These are phyloP conservation scores for Acacia melanoxylon DNA, from an alignment of 306 rosid genomes.

Conservation along the genomic window DNA sequence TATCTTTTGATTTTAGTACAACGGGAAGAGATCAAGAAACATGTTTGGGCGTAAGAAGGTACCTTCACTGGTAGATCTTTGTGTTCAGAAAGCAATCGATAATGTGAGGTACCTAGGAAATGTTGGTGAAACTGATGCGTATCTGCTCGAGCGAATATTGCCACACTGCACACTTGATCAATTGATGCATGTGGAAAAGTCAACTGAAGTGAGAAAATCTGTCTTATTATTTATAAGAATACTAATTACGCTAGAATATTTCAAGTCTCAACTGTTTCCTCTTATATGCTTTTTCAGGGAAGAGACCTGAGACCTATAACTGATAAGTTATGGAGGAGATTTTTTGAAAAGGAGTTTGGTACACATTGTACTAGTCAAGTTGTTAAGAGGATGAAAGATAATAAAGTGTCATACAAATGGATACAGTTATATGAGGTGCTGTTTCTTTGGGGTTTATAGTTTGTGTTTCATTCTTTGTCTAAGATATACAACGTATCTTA, in stretches of 20 bases:
- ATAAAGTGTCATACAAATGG: conserved; percentile 62
- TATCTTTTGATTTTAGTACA: conserved; percentile 1
- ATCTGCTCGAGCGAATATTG: conserved; percentile 69
- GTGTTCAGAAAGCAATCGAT: conserved; percentile 66
- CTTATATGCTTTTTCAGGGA: conserved; percentile 48
- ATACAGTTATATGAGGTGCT: conserved; percentile 70
- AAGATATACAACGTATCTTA: conserved; percentile 2
- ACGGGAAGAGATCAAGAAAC: conserved; percentile 40
- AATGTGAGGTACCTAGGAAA: conserved; percentile 81
- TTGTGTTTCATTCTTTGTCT: background rate
- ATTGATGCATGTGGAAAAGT: conserved; percentile 76
- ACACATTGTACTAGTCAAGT: conserved; percentile 37
- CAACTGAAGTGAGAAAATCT: conserved; percentile 55
- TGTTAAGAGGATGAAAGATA: conserved; percentile 55
- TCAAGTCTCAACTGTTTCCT: conserved; percentile 20
- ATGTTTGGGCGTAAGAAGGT: conserved; percentile 12
- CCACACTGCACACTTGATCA: conserved; percentile 77
- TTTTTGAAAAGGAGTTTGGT: conserved; percentile 66
- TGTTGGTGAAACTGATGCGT: conserved; percentile 67
- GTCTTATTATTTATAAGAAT: conserved; percentile 6
- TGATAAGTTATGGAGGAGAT: conserved; percentile 72
- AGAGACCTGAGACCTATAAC: conserved; percentile 78
- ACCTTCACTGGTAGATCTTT: conserved; percentile 75
- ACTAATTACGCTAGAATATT: background rate
- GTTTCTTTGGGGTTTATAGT: background rate